A percentile compares a stretch with the other conserved stretches of the same genome.
Evolutionary conservation across 805 yeast species (phyloP).

Genomic region (Dipodascopsis uninucleata): DNA sequence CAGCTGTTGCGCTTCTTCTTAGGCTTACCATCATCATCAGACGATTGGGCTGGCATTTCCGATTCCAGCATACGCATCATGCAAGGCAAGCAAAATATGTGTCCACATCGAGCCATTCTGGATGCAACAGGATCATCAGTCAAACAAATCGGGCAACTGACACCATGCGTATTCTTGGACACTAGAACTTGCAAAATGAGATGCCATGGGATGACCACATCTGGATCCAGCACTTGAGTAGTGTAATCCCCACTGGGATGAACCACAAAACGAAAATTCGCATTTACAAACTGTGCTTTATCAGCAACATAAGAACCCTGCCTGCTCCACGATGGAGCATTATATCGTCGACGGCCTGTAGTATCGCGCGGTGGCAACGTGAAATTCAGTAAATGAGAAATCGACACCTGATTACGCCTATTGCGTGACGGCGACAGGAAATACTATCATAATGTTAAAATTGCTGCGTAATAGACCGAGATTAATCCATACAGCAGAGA

Average conservation of each 20-base stretch:
- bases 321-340: constrained; percentile 23
- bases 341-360: constrained; percentile 14
- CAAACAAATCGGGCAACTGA: constrained; percentile 87
- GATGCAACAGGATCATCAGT: constrained; percentile 85
- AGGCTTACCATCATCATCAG: constrained; percentile 2
- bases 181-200: constrained; percentile 69
- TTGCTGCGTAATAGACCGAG: not conserved
- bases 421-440: constrained; percentile 14
- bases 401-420: constrained; percentile 23
- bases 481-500: not conserved
- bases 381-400: constrained; percentile 27
- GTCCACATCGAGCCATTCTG: constrained; percentile 94
- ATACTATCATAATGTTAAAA: constrained; percentile 2
- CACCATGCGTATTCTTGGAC: constrained; percentile 55
- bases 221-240: constrained; percentile 67
- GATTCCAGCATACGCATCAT: constrained; percentile 66
- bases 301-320: constrained; percentile 25
- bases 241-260: constrained; percentile 55
- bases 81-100: constrained; percentile 81
- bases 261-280: constrained; percentile 79
- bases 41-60: constrained; percentile 35
- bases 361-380: constrained; percentile 26
- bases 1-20: constrained; percentile 57
- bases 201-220: constrained; percentile 59
- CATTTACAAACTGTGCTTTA: constrained; percentile 53